Evolutionary conservation across 1,139 yeast genomes (phyloP), one percentile per base, ranked within the genome.

Genomic region (Scheffersomyces parashehatae): DNA sequence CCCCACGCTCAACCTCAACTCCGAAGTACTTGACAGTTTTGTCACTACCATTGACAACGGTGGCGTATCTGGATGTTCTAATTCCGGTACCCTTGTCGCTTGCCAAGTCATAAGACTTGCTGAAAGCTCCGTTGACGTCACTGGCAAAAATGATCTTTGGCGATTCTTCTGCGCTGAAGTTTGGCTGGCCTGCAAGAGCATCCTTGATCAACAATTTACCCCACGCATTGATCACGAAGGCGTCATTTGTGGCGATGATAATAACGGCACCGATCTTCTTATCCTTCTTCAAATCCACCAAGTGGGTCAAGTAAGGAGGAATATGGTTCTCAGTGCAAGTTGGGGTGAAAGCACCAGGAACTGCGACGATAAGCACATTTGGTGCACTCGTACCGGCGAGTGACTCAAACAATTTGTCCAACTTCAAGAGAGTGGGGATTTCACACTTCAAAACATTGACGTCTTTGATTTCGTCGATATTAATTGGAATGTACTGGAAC

Each of bases 11-110:
- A 16, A 49, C 51, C 43, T 65, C 68, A 44, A 81, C 70, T 15
- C 60, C 60, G 20, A 48, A 37, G 42, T 56, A 56, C 44, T 38
- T 44, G 14, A 56, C 49, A 9, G 43, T 29, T 53, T 54, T 47
- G 46, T 50, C 39, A 48, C 53, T 41, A 54, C 82, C 81, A 26
- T 60, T 59, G 45, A 87, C 81, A 49, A 88, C 73, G 44, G 83
- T 65, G 44, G 91, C 91, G 66, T 80, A 88, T 67, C 96, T 80
- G 42, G 77, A 75, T 48, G 88, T 80, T 71, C 96, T 81, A 47
- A 72, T 59, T 38, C 87, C 88, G 49, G 82, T 62, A 29, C 90
- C 91, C 41, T 46, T 51, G 29, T 51, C 59, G 41, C 55, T 50
- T 43, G 59, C 62, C 44, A 60, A 53, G 35, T 51, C 58, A 40